Conservation (phyloP, 2,329 filamentous ascomycete genomes). For the Fusarium protoensiforme region DNA sequence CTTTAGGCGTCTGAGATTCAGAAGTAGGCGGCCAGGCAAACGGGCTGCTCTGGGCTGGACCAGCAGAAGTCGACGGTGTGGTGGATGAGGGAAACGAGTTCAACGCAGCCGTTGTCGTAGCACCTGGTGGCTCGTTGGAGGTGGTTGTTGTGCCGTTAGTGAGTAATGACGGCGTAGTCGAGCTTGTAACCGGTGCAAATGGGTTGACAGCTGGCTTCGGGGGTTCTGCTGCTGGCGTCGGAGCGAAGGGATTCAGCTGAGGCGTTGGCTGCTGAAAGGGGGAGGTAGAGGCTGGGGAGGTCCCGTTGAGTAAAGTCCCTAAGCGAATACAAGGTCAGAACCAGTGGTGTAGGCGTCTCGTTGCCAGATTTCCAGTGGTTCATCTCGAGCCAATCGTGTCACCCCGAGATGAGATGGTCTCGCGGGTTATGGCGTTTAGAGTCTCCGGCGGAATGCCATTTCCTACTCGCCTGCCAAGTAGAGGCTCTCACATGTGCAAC, state of each 20-base stretch:
- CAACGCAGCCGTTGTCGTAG: slow-evolving; percentile 1
- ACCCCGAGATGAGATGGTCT: slow-evolving; percentile 27
- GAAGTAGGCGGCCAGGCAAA: slow-evolving; percentile 16
- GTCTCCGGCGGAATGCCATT: slow-evolving; percentile 42
- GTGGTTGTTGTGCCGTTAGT: slow-evolving; percentile 8
- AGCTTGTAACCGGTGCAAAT: slow-evolving; percentile 25
- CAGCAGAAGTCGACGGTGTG: background rate
- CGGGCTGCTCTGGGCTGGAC: slow-evolving; percentile 11
- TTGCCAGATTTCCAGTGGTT: slow-evolving; percentile 45
- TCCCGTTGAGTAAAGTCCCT: slow-evolving; percentile 42
- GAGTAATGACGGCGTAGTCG: slow-evolving; percentile 8
- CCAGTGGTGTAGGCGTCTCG: slow-evolving; percentile 40
- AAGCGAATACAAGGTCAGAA: slow-evolving; percentile 45
- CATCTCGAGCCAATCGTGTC: slow-evolving; percentile 38
- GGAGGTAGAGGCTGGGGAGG: slow-evolving; percentile 17
- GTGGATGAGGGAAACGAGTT: slow-evolving; percentile 31
- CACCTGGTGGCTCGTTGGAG: background rate
- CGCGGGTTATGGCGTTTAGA: slow-evolving; percentile 37
- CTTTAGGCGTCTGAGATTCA: background rate
- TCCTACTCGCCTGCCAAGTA: slow-evolving; percentile 34
- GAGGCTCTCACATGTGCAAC: slow-evolving; percentile 12
- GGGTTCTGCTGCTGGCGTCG: slow-evolving; percentile 4
- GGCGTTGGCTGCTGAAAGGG: slow-evolving; percentile 27
- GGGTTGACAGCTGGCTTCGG: slow-evolving; percentile 29
- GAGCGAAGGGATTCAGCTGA: slow-evolving; percentile 40